Base-by-base conservation (phyloP, 306 rosid genomes). In the Pyrus communis region DNA sequence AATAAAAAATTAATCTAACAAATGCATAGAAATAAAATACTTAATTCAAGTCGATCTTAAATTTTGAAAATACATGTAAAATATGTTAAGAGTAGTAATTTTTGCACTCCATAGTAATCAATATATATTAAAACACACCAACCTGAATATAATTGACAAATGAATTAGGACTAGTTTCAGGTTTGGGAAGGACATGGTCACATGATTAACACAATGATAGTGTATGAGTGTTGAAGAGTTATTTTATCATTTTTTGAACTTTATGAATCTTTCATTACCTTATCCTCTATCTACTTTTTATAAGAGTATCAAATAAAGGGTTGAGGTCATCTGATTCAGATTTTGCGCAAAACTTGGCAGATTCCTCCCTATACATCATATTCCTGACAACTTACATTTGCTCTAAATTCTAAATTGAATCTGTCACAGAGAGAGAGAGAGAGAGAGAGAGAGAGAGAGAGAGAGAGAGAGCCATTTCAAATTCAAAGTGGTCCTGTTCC, bases 321-420 rank as follows among this genome's bases (percentile, higher is more conserved):
- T 43, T 79, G 78, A 87, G 85, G 80, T 85, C 82, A 85, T 82
- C 63, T 84, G 81, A 81, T 90, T 87, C 94, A 82, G 78, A 74
- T 87, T 85, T 87, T 85, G 85, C 74, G 82, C 85, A 84, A 86
- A 86, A 84, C 91, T 79, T 88, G 84, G 93, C 88, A 86, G 93
- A 89, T 88, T 89, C 93, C 87, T 70, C 81, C 83, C 85, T 73
- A 38, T 73, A 38, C 77, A 86, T 84, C 87, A 86, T 91, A 90
- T 89, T 83, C 92, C 92, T 84, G 90, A 83, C 87, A 81, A 64
- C 86, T 82, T 75, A 79, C 83, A 81, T 52, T 40, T 80, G 76
- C 88, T 85, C 87, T 75, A 75, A 75, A 77, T 82, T 86, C 84
- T 82, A 78, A 80, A 79, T 75, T 82, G 85, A 81, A 79, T 78